Base-by-base conservation (phyloP, 2,329 filamentous ascomycete species). In the Cytospora chrysosperma region DNA sequence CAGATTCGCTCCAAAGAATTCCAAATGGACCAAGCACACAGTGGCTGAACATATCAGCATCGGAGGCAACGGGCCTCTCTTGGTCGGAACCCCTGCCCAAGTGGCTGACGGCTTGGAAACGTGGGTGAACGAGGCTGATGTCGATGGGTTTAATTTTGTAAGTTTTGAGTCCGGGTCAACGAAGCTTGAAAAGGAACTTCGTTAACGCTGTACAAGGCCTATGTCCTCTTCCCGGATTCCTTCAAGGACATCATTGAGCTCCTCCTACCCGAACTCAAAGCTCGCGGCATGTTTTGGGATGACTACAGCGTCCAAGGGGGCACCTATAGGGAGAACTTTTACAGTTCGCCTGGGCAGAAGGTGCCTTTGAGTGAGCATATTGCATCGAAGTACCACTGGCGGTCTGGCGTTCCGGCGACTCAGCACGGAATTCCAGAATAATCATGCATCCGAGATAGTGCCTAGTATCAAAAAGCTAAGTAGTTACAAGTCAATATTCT, bases 61-160 rank as follows among this genome's bases (percentile, higher is more conserved):
- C 15, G 89, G 89, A 5, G 89, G 89, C 1, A 81, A 90, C 21
- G 87, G 88, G 0, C 84, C 87, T 0, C 81, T 86, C 0, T 73
- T 87, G 3, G 85, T 91, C 0, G 89, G 89, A 0, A 90, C 86
- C 0, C 77, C 88, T 0, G 73, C 79, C 19, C 83, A 85, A 67
- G 87, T 91, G 1, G 89, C 87, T 0, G 88, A 92, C 70, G 81
- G 83, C 51, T 78, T 92, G 62, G 86, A 92, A 74, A 74, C 78
- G 0, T 92, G 89, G 88, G 78, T 91, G 0, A 70, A 77, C 7
- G 88, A 90, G 71, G 88, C 86, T 0, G 89, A 90, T 67, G 82
- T 92, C 1, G 89, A 92, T 70, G 89, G 89, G 0, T 92, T 92
- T 75, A 92, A 92, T 70, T 82, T 92, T 72, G 87, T 71, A 56